These are phyloP conservation scores for Backusella morwellensis DNA, from an alignment of 192 early-diverging fungal species.

Conservation along the genomic window DNA sequence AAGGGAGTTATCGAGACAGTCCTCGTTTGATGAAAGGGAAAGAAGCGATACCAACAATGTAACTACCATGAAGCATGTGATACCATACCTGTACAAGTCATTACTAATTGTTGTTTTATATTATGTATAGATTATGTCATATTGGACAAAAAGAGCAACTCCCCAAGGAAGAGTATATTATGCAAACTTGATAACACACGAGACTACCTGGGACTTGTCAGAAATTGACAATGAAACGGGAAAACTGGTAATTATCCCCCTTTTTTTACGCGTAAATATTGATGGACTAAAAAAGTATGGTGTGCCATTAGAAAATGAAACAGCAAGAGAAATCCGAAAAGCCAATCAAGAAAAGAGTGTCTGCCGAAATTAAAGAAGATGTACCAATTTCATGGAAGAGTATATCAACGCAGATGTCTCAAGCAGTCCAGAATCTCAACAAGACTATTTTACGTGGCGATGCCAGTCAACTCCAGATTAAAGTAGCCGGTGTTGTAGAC, in stretches of 20 bases:
- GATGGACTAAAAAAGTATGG: background rate
- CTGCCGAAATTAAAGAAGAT: background rate
- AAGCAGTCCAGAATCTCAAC: conserved; percentile 21
- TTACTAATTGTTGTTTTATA: conserved; percentile 3
- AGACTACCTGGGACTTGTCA: conserved; percentile 51
- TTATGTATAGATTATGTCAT: conserved; percentile 36
- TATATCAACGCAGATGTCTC: conserved; percentile 19
- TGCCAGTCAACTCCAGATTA: background rate
- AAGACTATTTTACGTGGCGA: conserved; percentile 7
- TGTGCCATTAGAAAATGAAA: background rate
- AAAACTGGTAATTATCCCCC: conserved; percentile 17
- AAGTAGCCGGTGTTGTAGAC: conserved; percentile 55
- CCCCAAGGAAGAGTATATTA: conserved; percentile 55
- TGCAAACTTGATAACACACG: conserved; percentile 57
- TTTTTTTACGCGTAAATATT: background rate
- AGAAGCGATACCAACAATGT: background rate
- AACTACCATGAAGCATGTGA: background rate
- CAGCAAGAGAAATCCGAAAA: background rate
- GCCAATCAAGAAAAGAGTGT: background rate
- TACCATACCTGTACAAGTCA: background rate
- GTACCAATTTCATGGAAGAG: conserved; percentile 17
- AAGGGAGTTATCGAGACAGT: background rate
- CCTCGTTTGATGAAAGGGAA: background rate
- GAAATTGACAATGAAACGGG: conserved; percentile 52
- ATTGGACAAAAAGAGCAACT: conserved; percentile 53